Evolutionary conservation across 108 stramenopile genomes (phyloP).

Genomic region (Pinguiococcus pyrenoidosus): DNA sequence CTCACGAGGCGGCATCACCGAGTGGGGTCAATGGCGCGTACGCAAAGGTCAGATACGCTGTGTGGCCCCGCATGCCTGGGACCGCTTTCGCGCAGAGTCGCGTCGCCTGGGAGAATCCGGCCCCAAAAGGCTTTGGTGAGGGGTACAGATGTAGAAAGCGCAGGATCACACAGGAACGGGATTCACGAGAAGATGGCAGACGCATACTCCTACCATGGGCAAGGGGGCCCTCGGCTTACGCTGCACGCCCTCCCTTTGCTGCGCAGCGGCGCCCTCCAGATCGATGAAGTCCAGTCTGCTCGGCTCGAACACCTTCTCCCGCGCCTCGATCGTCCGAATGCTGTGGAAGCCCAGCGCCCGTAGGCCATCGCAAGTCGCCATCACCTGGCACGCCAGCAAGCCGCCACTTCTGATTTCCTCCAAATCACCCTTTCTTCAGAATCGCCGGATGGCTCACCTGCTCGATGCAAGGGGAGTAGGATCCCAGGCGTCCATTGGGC

Average conservation of each 20-base stretch:
- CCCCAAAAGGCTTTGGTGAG: slow-evolving; percentile 41
- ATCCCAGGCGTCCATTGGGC: slow-evolving; percentile 54
- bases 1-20: no score
- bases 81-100: no score
- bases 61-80: not conserved
- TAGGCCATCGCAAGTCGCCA: no score
- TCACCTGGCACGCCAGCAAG: no score
- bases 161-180: no score
- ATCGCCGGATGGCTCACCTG: slow-evolving; percentile 57
- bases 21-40: no score
- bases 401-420: no score
- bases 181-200: no score
- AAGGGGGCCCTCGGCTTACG: not conserved
- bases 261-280: not conserved
- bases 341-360: slow-evolving; percentile 56
- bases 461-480: slow-evolving; percentile 87
- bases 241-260: not conserved
- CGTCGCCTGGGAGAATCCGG: no score
- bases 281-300: slow-evolving; percentile 33
- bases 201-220: no score
- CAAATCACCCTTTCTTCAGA: no score
- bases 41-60: not conserved
- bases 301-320: slow-evolving; percentile 61
- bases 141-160: no score
- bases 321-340: slow-evolving; percentile 66